A percentile compares a stretch with the other conserved stretches of the same genome.
Conservation (phyloP, 495 filamentous ascomycete species). For the Daldinia caldariorum region DNA sequence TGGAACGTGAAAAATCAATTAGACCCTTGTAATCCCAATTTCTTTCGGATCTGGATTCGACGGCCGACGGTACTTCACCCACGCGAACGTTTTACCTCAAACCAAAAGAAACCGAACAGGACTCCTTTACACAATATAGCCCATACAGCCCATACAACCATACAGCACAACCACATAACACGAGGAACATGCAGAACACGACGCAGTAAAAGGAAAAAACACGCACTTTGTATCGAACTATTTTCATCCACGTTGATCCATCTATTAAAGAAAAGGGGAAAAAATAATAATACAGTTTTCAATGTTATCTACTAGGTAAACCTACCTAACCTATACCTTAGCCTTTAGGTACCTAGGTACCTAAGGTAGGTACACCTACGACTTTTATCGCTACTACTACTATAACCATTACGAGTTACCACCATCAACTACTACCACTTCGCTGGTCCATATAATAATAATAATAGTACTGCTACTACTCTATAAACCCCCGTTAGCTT, state of each 20-base stretch:
- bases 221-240: not conserved
- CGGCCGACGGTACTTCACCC: constrained; percentile 44
- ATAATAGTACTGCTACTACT: too few species aligned
- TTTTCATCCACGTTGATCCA: not conserved
- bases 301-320: constrained; percentile 17
- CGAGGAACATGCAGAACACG: not conserved
- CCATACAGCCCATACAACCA: not conserved
- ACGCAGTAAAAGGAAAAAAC: not conserved
- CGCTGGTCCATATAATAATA: not conserved
- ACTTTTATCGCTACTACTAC: too few species aligned
- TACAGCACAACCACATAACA: not conserved
- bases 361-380: too few species aligned
- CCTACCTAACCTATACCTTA: not conserved
- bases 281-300: constrained; percentile 8
- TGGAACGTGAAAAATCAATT: constrained; percentile 43
- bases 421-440: not conserved
- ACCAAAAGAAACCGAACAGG: constrained; percentile 13
- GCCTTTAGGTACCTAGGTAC: too few species aligned
- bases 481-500: constrained; percentile 14
- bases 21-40: constrained; percentile 43
- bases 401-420: constrained; percentile 7
- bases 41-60: constrained; percentile 40
- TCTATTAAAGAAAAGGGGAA: not conserved
- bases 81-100: constrained; percentile 43
- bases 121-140: not conserved